Conservation (phyloP, 768 basidiomycete genomes). For the Russula virescens region DNA sequence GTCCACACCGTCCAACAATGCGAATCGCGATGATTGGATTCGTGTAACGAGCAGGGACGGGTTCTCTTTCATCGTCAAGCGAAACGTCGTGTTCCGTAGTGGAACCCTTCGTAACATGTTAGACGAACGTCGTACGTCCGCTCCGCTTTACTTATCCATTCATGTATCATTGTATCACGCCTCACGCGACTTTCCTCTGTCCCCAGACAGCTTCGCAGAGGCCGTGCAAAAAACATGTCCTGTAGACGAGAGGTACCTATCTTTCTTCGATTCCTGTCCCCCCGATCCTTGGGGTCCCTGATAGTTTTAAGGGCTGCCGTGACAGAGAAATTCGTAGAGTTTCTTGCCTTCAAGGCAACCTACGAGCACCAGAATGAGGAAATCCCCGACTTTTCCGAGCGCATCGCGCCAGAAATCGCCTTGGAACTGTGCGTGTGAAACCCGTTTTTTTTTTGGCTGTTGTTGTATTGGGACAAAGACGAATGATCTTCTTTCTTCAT, state of each 20-base stretch:
- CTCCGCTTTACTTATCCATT: no score
- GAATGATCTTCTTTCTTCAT: background rate
- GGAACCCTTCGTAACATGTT: conserved; percentile 81
- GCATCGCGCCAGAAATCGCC: conserved; percentile 81
- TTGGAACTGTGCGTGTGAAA: conserved; percentile 69
- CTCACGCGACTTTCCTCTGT: background rate
- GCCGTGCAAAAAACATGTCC: conserved; percentile 63
- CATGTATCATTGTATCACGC: background rate
- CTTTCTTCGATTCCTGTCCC: background rate
- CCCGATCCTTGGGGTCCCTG: background rate
- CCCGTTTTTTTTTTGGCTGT: no score
- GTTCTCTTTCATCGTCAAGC: conserved; percentile 70
- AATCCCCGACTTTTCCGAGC: conserved; percentile 76
- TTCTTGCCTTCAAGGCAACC: conserved; percentile 78
- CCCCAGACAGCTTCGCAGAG: conserved; percentile 66
- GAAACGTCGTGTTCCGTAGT: conserved; percentile 70
- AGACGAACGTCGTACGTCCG: conserved; percentile 55
- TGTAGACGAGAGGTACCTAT: conserved; percentile 60
- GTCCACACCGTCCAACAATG: conserved; percentile 5
- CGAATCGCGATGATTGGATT: conserved; percentile 56
- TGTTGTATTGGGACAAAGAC: background rate
- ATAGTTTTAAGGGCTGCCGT: conserved; percentile 47
- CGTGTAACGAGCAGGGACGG: conserved; percentile 73
- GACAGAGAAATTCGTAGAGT: conserved; percentile 85
- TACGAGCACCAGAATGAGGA: conserved; percentile 77